Evolutionary conservation across 257 asterid genomes (phyloP).

Genomic region (Capsicum pubescens): DNA sequence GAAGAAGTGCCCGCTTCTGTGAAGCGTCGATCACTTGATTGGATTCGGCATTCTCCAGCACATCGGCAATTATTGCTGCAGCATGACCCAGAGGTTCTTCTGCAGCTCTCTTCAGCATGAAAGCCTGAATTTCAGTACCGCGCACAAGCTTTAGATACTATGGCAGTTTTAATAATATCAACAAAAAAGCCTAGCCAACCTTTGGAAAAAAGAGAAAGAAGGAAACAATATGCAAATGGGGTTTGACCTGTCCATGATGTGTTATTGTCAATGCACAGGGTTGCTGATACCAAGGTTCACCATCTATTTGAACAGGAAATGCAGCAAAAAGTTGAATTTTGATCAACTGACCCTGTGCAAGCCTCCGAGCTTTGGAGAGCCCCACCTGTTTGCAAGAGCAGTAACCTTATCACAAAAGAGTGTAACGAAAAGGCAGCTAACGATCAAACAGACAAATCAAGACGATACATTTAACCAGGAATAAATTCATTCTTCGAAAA

Average conservation of each 20-base stretch:
- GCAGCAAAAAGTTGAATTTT: constrained; percentile 90
- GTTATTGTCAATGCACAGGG: constrained; percentile 83
- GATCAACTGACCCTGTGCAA: constrained; percentile 92
- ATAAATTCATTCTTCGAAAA: neutral
- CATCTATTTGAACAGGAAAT: constrained; percentile 94
- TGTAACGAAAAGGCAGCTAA: neutral
- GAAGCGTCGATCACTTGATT: constrained; percentile 73
- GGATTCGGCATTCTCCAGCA: constrained; percentile 94
- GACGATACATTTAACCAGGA: neutral
- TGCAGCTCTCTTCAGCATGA: constrained; percentile 96
- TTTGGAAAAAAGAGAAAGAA: neutral
- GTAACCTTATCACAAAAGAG: neutral
- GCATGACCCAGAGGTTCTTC: constrained; percentile 99
- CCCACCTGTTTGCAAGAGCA: constrained; percentile 69
- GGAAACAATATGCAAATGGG: neutral
- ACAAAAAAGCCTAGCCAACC: neutral
- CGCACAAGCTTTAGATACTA: neutral
- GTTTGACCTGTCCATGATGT: constrained; percentile 89
- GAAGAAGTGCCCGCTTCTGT: constrained; percentile 91
- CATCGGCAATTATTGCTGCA: constrained; percentile 88
- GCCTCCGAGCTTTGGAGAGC: constrained; percentile 91
- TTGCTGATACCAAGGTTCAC: constrained; percentile 97
- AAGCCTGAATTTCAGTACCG: constrained; percentile 59
- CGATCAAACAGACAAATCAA: neutral
- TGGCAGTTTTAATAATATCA: neutral